Conservation (phyloP, 805 yeast species). For the Diddensiella transvaalensis region DNA sequence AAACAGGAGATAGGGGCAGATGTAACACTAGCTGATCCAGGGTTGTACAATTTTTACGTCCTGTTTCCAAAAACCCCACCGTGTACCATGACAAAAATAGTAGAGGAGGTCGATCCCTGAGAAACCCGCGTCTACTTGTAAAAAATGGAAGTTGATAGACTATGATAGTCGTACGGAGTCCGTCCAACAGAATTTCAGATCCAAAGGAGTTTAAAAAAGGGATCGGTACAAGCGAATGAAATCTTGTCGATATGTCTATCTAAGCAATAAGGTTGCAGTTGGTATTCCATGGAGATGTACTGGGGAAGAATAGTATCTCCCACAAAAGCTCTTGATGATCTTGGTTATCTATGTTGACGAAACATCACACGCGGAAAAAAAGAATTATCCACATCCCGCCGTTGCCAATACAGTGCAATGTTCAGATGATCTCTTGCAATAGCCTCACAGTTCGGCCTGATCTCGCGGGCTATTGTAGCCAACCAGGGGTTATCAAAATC, state of each 20-base stretch:
- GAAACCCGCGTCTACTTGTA: background rate
- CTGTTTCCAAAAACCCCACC: background rate
- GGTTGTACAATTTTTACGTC: background rate
- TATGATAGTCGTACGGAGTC: too few relatives aligned
- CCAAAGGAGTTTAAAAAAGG: too few relatives aligned
- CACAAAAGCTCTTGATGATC: background rate
- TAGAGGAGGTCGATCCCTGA: background rate
- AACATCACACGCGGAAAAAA: background rate
- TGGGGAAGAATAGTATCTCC: too few relatives aligned
- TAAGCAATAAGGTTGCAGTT: background rate
- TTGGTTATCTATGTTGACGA: background rate
- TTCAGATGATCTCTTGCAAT: background rate
- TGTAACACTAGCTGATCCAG: background rate
- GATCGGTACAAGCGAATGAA: background rate
- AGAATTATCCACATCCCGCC: background rate
- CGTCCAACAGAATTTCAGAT: too few relatives aligned
- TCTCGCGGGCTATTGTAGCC: background rate
- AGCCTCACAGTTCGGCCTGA: background rate
- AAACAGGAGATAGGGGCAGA: background rate
- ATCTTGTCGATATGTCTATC: background rate
- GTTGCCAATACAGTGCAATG: background rate
- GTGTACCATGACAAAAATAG: background rate
- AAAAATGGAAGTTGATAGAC: background rate
- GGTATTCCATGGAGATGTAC: too few relatives aligned
- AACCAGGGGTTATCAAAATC: background rate